These are phyloP conservation scores for Panus rudis DNA, from an alignment of 768 basidiomycete species.

Conservation along the genomic window DNA sequence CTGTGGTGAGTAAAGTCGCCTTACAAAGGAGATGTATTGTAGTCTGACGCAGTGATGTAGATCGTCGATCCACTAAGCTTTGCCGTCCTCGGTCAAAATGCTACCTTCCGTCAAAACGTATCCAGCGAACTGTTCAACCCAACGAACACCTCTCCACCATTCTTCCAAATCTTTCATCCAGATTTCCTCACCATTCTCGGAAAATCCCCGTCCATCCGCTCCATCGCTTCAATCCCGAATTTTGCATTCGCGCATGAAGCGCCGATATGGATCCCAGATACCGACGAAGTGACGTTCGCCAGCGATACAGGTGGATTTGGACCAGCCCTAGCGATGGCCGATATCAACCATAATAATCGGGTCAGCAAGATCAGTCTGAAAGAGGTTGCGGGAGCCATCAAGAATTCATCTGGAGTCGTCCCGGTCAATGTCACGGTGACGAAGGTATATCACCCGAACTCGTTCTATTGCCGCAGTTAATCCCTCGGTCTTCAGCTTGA, in stretches of 20 bases:
- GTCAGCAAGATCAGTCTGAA: slow-evolving; percentile 56
- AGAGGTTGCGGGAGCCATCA: slow-evolving; percentile 42
- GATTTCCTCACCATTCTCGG: slow-evolving; percentile 60
- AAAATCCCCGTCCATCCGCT: slow-evolving; percentile 43
- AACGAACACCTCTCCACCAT: slow-evolving; percentile 45
- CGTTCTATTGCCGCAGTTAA: background rate
- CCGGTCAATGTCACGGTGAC: slow-evolving; percentile 44
- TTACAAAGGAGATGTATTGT: too few relatives aligned
- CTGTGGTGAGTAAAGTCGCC: too few relatives aligned
- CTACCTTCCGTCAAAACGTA: slow-evolving; percentile 27
- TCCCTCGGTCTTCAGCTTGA: slow-evolving; percentile 36
- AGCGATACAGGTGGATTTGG: slow-evolving; percentile 67
- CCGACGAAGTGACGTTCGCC: slow-evolving; percentile 68
- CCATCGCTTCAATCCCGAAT: slow-evolving; percentile 52
- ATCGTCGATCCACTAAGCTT: slow-evolving; percentile 44
- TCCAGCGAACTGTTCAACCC: slow-evolving; percentile 46
- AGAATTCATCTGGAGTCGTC: slow-evolving; percentile 21
- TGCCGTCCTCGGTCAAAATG: slow-evolving; percentile 42
- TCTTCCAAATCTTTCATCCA: slow-evolving; percentile 51
- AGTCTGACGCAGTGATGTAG: too few relatives aligned
- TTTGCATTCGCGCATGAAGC: slow-evolving; percentile 79
- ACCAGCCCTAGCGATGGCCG: slow-evolving; percentile 54
- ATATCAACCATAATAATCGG: slow-evolving; percentile 55
- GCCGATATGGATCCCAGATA: slow-evolving; percentile 55
- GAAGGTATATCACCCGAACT: slow-evolving; percentile 17